Base-by-base conservation (phyloP, 495 filamentous ascomycete genomes). In the Xylaria flabelliformis region DNA sequence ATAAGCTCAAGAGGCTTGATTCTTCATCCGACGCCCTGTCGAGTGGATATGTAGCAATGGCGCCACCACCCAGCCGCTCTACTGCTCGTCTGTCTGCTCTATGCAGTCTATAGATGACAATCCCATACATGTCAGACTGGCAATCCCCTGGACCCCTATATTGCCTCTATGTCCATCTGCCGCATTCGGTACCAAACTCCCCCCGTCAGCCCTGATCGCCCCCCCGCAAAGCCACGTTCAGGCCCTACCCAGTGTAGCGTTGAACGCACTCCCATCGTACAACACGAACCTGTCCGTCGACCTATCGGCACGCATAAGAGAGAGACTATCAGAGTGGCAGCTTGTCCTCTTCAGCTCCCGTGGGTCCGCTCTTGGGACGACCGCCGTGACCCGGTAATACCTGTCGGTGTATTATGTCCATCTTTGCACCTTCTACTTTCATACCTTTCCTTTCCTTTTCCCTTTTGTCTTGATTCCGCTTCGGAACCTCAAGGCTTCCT, bases 371-470 rank as follows among this genome's bases (percentile, higher is more conserved):
- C 72, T 72, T 72, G 74, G 75, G 74, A 74, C 77, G 72, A 65
- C 62, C 65, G 65, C 72, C 76, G 75, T 78, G 75, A 78, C 73
- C 75, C 68, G 69, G 77, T 79, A 69, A 79, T 74, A 76, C 73
- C 68, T 46, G 50, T 61, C 72, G 68, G 63, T 72, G 67, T 68
- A 72, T 58, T 75, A 58, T 66, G 55, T 50, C 65, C 42, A 59
- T 46, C 42, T 44, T 72, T 66, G 21, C 50, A 51, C 66, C 64
- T 70, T 65, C 39, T 69, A 26, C 17, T 46, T 53, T 56, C 39
- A 42, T 72, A 26, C 64, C 48, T 29, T 46, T 34, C 46, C 53
- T 62, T 41, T 53, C 50, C 67, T 65, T 61, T 66, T 44, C 8
- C 44, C 36, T 21, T 3, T 64, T 21, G 61, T 21, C 19, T 64